phyloP scores from a whole-genome alignment of 2,329 filamentous ascomycete species.

The Trichoderma endophyticum region DNA sequence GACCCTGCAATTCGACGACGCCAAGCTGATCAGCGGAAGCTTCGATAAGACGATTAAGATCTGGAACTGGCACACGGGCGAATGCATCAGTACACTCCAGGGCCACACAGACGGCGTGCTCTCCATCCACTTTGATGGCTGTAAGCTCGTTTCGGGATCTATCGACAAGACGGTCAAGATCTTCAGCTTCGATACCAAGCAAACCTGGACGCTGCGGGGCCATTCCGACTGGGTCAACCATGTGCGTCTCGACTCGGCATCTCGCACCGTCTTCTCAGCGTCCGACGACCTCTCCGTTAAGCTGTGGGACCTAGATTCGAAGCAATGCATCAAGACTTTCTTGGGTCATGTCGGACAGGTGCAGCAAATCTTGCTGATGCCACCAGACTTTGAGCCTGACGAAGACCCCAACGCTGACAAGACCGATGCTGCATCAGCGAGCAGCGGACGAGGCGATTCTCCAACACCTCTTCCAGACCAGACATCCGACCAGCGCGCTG shows the following conservation, averaged over 20 bases:
- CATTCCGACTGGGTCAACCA: slow-evolving; percentile 96
- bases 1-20: slow-evolving; percentile 88
- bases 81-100: slow-evolving; percentile 75
- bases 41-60: slow-evolving; percentile 85
- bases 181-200: slow-evolving; percentile 85
- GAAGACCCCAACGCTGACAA: slow-evolving; percentile 51
- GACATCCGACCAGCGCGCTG: slow-evolving; percentile 45
- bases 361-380: slow-evolving; percentile 83
- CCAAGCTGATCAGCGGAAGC: slow-evolving; percentile 85
- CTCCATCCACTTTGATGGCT: slow-evolving; percentile 80
- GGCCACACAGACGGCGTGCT: slow-evolving; percentile 82
- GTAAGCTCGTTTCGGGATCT: slow-evolving; percentile 82
- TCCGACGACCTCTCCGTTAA: slow-evolving; percentile 91
- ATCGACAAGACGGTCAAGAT: slow-evolving; percentile 88
- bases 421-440: slow-evolving; percentile 52
- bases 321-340: slow-evolving; percentile 71
- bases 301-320: slow-evolving; percentile 88
- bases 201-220: slow-evolving; percentile 74
- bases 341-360: slow-evolving; percentile 93
- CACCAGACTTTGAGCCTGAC: slow-evolving; percentile 85
- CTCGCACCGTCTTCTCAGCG: slow-evolving; percentile 84
- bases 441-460: slow-evolving; percentile 46
- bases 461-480: slow-evolving; percentile 34
- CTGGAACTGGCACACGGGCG: slow-evolving; percentile 95
- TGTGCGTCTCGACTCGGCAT: slow-evolving; percentile 79